Conservation (phyloP, 345 rosid genomes). For the Durio zibethinus region DNA sequence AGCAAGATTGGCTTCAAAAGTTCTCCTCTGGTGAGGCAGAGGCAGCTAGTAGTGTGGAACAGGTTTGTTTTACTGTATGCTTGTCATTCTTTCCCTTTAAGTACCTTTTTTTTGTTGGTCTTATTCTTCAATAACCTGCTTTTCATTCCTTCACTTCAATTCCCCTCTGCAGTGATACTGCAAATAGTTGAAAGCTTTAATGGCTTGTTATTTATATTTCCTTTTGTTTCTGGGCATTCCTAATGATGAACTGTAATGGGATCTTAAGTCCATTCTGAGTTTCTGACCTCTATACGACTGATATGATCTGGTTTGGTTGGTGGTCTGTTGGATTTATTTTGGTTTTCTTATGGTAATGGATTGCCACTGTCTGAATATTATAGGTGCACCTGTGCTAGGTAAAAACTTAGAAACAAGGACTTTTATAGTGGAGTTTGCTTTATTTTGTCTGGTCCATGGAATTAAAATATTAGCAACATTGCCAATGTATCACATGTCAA, state of each 20-base stretch:
- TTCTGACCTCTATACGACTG: not conserved
- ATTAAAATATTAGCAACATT: no score
- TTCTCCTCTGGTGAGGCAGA: slow-evolving; percentile 28
- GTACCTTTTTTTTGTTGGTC: not conserved
- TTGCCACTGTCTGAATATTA: not conserved
- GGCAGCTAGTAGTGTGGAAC: slow-evolving; percentile 55
- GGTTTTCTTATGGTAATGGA: not conserved
- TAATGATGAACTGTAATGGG: not conserved
- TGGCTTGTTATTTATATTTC: not conserved
- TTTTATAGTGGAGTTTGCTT: not conserved
- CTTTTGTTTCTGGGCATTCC: not conserved
- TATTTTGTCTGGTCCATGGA: not conserved
- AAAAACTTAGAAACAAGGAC: not conserved
- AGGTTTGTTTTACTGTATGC: slow-evolving; percentile 46
- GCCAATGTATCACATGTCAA: not conserved
- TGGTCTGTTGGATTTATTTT: not conserved
- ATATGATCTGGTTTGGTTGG: not conserved
- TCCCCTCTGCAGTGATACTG: no score
- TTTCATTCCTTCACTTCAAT: not conserved
- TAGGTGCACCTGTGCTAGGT: not conserved
- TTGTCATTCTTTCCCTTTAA: not conserved
- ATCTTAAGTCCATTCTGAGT: no score
- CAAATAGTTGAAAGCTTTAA: not conserved
- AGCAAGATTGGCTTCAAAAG: slow-evolving; percentile 33
- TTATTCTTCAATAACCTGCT: not conserved